Evolutionary conservation across 441 rosid genomes (phyloP).

Genomic region (Eruca vesicaria): DNA sequence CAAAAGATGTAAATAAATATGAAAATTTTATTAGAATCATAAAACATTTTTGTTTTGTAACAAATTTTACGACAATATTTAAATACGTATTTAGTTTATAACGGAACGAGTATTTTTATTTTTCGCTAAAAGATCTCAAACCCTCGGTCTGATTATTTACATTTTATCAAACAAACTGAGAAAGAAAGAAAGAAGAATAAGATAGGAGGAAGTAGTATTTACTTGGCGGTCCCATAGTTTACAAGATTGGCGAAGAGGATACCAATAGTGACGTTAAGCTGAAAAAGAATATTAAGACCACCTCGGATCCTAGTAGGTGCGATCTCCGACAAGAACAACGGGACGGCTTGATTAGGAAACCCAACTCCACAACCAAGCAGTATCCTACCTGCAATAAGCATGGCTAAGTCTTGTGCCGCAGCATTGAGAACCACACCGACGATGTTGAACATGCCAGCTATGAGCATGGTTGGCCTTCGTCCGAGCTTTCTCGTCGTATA

Average conservation of each 20-base stretch:
- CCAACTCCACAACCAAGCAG: slow-evolving; percentile 95
- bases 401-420: slow-evolving; percentile 74
- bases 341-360: slow-evolving; percentile 95
- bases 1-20: too few species aligned
- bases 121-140: too few species aligned
- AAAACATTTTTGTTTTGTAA: too few species aligned
- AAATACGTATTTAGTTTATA: too few species aligned
- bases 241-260: slow-evolving; percentile 85
- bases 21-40: too few species aligned
- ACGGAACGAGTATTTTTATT: too few species aligned
- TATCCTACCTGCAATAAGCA: slow-evolving; percentile 87
- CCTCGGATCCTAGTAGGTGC: slow-evolving; percentile 95
- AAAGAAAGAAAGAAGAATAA: background rate
- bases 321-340: slow-evolving; percentile 85
- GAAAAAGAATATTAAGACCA: slow-evolving; percentile 81
- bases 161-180: background rate
- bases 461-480: slow-evolving; percentile 73
- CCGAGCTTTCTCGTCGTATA: slow-evolving; percentile 82
- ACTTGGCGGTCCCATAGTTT: slow-evolving; percentile 90
- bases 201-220: slow-evolving; percentile 28
- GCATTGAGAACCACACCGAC: slow-evolving; percentile 64
- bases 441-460: slow-evolving; percentile 78
- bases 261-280: slow-evolving; percentile 89
- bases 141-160: background rate
- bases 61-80: too few species aligned